Evolutionary conservation across 257 asterid genomes (phyloP), one percentile per base, ranked within the genome.

Genomic region (Misopates orontium): DNA sequence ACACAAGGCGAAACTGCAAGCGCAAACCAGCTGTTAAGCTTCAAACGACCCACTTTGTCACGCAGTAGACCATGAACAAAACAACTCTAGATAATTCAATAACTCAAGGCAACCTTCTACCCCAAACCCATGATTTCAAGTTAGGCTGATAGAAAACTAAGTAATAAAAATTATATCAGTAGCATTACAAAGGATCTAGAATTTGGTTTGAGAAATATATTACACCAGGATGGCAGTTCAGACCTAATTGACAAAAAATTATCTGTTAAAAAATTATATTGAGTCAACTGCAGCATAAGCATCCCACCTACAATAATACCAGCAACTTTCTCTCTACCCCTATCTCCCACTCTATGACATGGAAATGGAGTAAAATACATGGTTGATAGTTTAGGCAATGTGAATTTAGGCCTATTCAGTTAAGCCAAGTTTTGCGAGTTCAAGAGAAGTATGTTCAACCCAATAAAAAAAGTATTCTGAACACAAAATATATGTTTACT

Each of bases 1-100:
- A 45, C 36, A 32, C 64, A 69, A 58, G 62, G 70, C 71, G 74
- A 67, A 80, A 77, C 89, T 83, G 94, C 79, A 84, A 62, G 48
- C 70, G 64, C 63, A 83, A 75, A 75, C 24, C 67, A 69, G 53
- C 21, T 19, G 19, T 76, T 45, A 79, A 63, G 69, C 78, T 65
- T 66, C 64, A 59, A 62, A 62, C 9, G 19, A 42, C 14, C 59
- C 41, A 48, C 53, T 11, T 16, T n/a, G 64, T 40, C 31, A 17
- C 18, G 31, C 58, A 25, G 14, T 59, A 20, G 66, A 52, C 57
- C 48, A 51, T 44, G 24, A 19, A 21, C 42, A 73, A 40, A 19
- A 44, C 11, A 55, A 54, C 25, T 55, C n/a, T 13, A 67, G 44
- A 54, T 52, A 68, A 36, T n/a, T 7, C 59, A 57, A 57, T 28